Conservation (phyloP, 805 yeast genomes). For the Blastobotrys robertii region DNA sequence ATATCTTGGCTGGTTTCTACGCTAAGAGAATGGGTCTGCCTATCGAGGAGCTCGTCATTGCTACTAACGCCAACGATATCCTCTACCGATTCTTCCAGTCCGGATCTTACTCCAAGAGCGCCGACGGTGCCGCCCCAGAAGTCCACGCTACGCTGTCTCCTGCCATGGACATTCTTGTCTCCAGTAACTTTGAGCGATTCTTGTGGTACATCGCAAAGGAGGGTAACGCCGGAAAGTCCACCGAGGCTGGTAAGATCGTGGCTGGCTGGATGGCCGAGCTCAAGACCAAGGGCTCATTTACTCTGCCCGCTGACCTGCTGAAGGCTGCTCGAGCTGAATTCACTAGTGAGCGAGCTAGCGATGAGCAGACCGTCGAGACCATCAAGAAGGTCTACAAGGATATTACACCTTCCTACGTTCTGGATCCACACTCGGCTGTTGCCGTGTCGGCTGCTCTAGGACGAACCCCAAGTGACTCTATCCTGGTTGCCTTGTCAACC, state of each 20-base stretch:
- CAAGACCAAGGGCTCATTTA: conserved; percentile 65
- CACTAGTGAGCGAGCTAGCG: conserved; percentile 70
- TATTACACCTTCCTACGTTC: conserved; percentile 57
- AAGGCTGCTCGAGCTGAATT: conserved; percentile 59
- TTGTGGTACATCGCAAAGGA: conserved; percentile 88
- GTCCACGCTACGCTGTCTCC: conserved; percentile 91
- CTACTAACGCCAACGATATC: conserved; percentile 93
- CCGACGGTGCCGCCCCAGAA: conserved; percentile 38
- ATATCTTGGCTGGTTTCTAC: conserved; percentile 90
- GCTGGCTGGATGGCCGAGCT: conserved; percentile 70
- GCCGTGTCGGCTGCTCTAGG: conserved; percentile 75
- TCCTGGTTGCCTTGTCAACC: conserved; percentile 72
- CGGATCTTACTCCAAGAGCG: conserved; percentile 69
- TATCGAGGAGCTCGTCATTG: conserved; percentile 73
- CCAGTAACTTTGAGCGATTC: conserved; percentile 93
- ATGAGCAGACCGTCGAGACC: conserved; percentile 68
- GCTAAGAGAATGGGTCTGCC: conserved; percentile 96
- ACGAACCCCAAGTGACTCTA: conserved; percentile 35
- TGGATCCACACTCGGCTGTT: conserved; percentile 96
- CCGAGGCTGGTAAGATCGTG: conserved; percentile 65
- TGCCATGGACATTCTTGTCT: conserved; percentile 96
- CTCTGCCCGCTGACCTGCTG: conserved; percentile 56
- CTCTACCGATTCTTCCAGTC: conserved; percentile 83
- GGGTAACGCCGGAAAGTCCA: conserved; percentile 45
- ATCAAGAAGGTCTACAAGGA: conserved; percentile 57